Evolutionary conservation across 1,139 yeast species (phyloP).

Genomic region (Geotrichum macrosporum): DNA sequence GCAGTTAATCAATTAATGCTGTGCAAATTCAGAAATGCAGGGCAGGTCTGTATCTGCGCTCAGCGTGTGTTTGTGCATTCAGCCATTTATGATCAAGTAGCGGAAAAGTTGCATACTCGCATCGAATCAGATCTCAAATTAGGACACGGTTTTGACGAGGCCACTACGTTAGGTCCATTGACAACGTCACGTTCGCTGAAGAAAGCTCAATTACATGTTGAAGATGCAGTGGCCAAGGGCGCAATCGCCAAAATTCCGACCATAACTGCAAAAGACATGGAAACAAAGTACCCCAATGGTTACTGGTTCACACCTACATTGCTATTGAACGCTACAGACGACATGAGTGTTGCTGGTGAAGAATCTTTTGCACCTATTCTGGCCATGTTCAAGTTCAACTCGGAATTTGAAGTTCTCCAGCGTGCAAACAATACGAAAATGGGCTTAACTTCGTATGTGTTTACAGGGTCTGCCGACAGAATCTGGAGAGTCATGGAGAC

Average conservation of each 20-base stretch:
- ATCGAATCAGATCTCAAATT: constrained; percentile 48
- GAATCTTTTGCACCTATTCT: constrained; percentile 79
- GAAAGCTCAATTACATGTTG: constrained; percentile 56
- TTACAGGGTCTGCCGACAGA: constrained; percentile 53
- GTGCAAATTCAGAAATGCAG: constrained; percentile 52
- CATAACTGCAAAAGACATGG: constrained; percentile 42
- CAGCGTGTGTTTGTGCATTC: constrained; percentile 78
- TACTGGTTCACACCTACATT: constrained; percentile 62
- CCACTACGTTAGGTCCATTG: constrained; percentile 63
- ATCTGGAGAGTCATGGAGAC: constrained; percentile 58
- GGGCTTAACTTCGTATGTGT: constrained; percentile 66
- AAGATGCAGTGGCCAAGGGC: constrained; percentile 63
- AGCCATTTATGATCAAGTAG: constrained; percentile 61
- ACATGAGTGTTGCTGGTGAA: constrained; percentile 55
- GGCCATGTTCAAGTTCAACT: constrained; percentile 43
- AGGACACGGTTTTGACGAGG: constrained; percentile 61
- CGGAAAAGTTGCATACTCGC: constrained; percentile 50
- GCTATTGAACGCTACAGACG: constrained; percentile 53
- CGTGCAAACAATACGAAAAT: constrained; percentile 57
- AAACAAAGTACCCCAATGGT: constrained; percentile 41
- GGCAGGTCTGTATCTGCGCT: constrained; percentile 88
- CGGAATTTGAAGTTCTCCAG: constrained; percentile 57
- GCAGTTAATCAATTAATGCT: constrained; percentile 43
- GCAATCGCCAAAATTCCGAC: constrained; percentile 49
- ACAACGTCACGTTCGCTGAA: constrained; percentile 54